Percentiles rank a stretch among this genome's conserved stretches.
phyloP scores from a whole-genome alignment of 352 stramenopile species.

The Phytophthora hibernalis region DNA sequence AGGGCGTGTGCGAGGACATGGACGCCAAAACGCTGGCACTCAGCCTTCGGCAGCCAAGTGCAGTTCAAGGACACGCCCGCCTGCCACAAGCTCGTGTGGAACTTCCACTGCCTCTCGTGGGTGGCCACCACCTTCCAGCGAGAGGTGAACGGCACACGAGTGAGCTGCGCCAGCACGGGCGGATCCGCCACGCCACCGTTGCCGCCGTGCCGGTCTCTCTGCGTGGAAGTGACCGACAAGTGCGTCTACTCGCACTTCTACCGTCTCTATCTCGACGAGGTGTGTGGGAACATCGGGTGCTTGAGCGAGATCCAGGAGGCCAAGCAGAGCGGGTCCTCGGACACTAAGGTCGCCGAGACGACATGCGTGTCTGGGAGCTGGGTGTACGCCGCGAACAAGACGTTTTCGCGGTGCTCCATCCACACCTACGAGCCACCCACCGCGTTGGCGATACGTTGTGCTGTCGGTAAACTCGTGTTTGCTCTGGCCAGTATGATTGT shows the following conservation, averaged over 20 bases:
- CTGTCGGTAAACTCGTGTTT: background rate
- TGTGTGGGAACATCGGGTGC: slow-evolving; percentile 71
- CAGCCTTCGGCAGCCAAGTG: slow-evolving; percentile 60
- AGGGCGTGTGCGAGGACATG: slow-evolving; percentile 78
- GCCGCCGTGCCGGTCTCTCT: slow-evolving; percentile 73
- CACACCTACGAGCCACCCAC: slow-evolving; percentile 50
- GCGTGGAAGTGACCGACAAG: slow-evolving; percentile 78
- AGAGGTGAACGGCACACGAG: slow-evolving; percentile 39
- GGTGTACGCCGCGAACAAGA: slow-evolving; percentile 55
- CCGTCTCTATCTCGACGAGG: slow-evolving; percentile 63
- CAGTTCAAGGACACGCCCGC: slow-evolving; percentile 75
- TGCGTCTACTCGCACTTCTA: slow-evolving; percentile 83
- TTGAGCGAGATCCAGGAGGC: slow-evolving; percentile 58
- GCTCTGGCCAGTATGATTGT: background rate
- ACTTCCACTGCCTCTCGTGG: slow-evolving; percentile 81
- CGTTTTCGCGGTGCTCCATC: slow-evolving; percentile 67
- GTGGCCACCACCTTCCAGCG: slow-evolving; percentile 56
- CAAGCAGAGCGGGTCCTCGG: slow-evolving; percentile 34
- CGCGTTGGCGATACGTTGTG: background rate
- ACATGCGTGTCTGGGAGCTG: slow-evolving; percentile 58
- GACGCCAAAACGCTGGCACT: slow-evolving; percentile 67
- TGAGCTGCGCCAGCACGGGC: slow-evolving; percentile 42
- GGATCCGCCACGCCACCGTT: slow-evolving; percentile 37
- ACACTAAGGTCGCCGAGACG: slow-evolving; percentile 41
- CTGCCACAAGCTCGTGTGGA: slow-evolving; percentile 74